Percentiles rank a stretch among this genome's conserved stretches.
These are phyloP conservation scores for Eucalyptus paniculata DNA, from an alignment of 345 rosid species.

Conservation along the genomic window DNA sequence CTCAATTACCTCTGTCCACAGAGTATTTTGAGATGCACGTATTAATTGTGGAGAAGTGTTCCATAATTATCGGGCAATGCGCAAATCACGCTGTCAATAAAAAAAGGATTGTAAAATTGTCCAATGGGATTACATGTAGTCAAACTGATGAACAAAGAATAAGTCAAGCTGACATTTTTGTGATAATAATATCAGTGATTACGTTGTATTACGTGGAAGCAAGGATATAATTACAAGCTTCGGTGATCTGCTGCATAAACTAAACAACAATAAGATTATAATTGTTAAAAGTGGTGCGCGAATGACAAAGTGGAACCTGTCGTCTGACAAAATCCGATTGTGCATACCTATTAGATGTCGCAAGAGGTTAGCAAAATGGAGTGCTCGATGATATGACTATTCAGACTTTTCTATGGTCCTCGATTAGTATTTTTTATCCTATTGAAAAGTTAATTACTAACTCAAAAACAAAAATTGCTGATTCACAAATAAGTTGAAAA, in stretches of 20 bases:
- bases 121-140: neutral
- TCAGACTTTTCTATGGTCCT: neutral
- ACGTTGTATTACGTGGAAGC: neutral
- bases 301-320: neutral
- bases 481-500: neutral
- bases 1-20: neutral
- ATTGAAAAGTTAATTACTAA: neutral
- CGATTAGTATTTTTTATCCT: neutral
- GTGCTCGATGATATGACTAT: neutral
- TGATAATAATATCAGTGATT: neutral
- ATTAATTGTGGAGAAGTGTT: neutral
- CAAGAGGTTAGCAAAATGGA: neutral
- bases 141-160: neutral
- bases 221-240: neutral
- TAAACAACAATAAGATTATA: neutral
- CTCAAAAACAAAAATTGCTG: neutral
- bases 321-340: neutral
- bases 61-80: neutral
- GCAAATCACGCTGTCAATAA: neutral
- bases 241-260: neutral
- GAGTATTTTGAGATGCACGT: neutral
- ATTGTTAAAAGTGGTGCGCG: neutral
- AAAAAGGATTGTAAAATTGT: neutral
- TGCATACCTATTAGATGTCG: neutral
- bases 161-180: neutral